Evolutionary conservation across 148 eudicot species (phyloP).

Genomic region (Talinum fruticosum): DNA sequence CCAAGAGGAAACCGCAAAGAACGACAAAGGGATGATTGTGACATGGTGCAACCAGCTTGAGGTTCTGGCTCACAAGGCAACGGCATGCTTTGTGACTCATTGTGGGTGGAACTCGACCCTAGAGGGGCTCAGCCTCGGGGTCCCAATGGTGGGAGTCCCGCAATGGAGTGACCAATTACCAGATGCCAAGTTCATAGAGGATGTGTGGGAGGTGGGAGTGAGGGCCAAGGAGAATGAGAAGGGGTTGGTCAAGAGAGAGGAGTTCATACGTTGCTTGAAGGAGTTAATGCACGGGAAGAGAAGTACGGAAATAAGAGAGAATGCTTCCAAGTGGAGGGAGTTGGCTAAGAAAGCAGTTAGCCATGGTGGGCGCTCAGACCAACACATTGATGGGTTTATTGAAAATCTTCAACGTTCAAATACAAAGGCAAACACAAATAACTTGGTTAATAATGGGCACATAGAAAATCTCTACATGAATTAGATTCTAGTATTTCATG

Average conservation of each 20-base stretch:
- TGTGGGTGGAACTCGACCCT: slow-evolving; percentile 77
- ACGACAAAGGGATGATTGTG: slow-evolving; percentile 41
- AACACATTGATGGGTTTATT: slow-evolving; percentile 39
- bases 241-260: slow-evolving; percentile 35
- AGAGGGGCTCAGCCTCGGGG: slow-evolving; percentile 52
- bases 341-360: slow-evolving; percentile 39
- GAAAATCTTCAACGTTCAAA: slow-evolving; percentile 13
- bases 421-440: neutral
- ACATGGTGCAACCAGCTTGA: slow-evolving; percentile 67
- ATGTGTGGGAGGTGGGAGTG: slow-evolving; percentile 53
- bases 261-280: slow-evolving; percentile 33
- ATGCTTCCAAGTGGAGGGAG: slow-evolving; percentile 35
- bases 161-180: slow-evolving; percentile 62
- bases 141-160: slow-evolving; percentile 56
- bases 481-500: neutral
- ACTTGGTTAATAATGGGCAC: too few species aligned
- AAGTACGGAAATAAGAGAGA: slow-evolving; percentile 33
- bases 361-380: slow-evolving; percentile 37
- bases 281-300: slow-evolving; percentile 39
- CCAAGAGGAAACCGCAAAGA: slow-evolving; percentile 7
- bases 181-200: slow-evolving; percentile 56
- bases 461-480: neutral
- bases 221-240: slow-evolving; percentile 45
- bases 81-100: slow-evolving; percentile 57
- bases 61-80: slow-evolving; percentile 43